Base-by-base conservation (phyloP, 139 green algal species). In the Micractinium conductrix region DNA sequence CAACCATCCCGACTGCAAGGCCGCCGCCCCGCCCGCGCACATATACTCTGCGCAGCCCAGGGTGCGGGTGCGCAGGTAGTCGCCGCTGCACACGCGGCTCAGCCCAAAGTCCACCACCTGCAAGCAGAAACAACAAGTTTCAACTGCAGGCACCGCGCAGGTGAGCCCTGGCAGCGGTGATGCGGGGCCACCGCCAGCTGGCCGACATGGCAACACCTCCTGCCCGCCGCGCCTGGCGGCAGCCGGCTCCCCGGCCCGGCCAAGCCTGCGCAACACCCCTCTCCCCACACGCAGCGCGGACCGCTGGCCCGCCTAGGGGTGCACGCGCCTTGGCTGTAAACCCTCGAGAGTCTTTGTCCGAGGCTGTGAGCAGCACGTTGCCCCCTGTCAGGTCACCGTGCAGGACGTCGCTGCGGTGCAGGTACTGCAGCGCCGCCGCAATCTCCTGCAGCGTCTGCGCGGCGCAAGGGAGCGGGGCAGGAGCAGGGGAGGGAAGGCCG, bases 21-120 rank as follows among this genome's bases (percentile, higher is more conserved):
- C n/a, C n/a, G n/a, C n/a, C n/a, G n/a, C n/a, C n/a, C n/a, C n/a
- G n/a, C n/a, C n/a, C n/a, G n/a, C n/a, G n/a, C 58, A 85, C 85
- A 90, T 90, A 70, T 90, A 90, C 67, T 90, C 86, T 26, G 86
- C 86, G 55, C 86, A 90, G 45, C 86, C 86, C 75, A 90, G 80
- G 6, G 81, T 90, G 35, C 80, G 80, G 30, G 86, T 90, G 42
- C 74, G 74, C 65, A 87, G 74, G 58, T 75, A 88, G 71, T 74
- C 78, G 65, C 58, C 73, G 50, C 48, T 81, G 72, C 88, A 90
- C 58, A 95, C 87, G 6, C 93, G 81, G 26, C 79, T 90, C 21
- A 96, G 76, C 7, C 94, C 94, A 90, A 97, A 96, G 78, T 97
- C 94, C 16, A 93, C 92, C 19, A 96, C 84, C 91, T 95, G 91